phyloP scores from a whole-genome alignment of 208 protist genomes.

The Tritrichomonas foetus region DNA sequence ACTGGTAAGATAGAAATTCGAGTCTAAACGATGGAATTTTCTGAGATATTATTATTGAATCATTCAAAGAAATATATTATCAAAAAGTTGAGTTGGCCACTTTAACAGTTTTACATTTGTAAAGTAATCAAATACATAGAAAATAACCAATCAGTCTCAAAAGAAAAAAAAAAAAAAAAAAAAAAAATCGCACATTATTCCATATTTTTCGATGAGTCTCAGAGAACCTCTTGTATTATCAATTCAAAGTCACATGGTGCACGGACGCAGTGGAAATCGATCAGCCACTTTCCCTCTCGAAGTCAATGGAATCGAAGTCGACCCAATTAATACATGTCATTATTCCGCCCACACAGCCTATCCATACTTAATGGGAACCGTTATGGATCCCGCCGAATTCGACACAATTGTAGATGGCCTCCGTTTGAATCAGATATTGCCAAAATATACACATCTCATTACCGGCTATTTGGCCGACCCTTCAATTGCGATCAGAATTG shows the following conservation, averaged over 20 bases:
- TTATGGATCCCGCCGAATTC: neutral
- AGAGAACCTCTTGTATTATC: neutral
- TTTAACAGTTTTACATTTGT: too few species aligned
- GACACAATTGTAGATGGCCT: neutral
- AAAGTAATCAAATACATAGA: too few species aligned
- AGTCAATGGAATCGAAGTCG: slow-evolving; percentile 18
- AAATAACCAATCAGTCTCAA: too few species aligned
- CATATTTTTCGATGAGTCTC: neutral
- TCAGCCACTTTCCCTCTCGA: neutral
- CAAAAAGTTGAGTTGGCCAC: too few species aligned
- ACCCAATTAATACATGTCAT: slow-evolving; percentile 24
- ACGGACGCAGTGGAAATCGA: neutral
- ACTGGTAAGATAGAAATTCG: too few species aligned
- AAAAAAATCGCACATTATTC: too few species aligned
- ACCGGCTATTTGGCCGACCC: slow-evolving; percentile 1
- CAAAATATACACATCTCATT: neutral
- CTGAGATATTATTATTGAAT: too few species aligned
- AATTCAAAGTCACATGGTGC: slow-evolving; percentile 31
- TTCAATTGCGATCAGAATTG: neutral
- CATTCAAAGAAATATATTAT: too few species aligned
- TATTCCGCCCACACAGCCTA: slow-evolving; percentile 34
- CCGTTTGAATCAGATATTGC: neutral
- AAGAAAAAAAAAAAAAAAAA: too few species aligned
- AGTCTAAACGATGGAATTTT: too few species aligned
- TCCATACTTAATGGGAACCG: neutral